Evolutionary conservation across 129 eudicot species (phyloP), one percentile per base, ranked within the genome.

Genomic region (Mikania micrantha): DNA sequence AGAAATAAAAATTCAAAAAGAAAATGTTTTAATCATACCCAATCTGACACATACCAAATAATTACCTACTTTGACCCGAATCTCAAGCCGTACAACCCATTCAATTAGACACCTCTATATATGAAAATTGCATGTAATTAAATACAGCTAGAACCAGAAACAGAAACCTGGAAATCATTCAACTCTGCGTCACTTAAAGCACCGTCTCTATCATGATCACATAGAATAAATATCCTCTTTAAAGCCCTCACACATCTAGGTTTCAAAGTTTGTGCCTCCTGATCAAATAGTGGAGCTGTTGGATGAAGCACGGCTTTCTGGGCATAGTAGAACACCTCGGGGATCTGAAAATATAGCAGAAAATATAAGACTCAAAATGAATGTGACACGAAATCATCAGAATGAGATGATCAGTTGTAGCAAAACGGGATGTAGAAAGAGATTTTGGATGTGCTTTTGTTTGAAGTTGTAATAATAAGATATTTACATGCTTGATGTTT

Each of bases 241-340:
- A 93, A 86, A 50, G 96, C 98, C 83, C 87, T 84, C 22, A 89
- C 83, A 71, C 96, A 93, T 70, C 91, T 83, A n/a, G 98, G 95
- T 77, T 83, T 88, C 76, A 93, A 66, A 38, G 93, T 87, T 75
- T 93, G 96, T 71, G 80, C 78, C 64, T 93, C 96, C 60, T 86
- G 96, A 57, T 88, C 96, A 76, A 88, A 93, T 13, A 93, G 65
- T 45, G 98, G 95, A 73, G 92, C 88, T 11, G 96, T 93, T 4
- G 98, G 98, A 83, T 93, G 95, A 76, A 93, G 82, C 54, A 88
- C 96, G 21, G 96, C 96, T 76, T 93, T 93, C 64, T 93, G 98
- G 34, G 96, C 84, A 68, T 86, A 88, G 69, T 80, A 86, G 65
- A 93, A 93, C 53, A 93, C 98, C 86, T 93, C 95, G 0, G 89